phyloP scores from a whole-genome alignment of 768 basidiomycete genomes.

The Boletus fagicola region DNA sequence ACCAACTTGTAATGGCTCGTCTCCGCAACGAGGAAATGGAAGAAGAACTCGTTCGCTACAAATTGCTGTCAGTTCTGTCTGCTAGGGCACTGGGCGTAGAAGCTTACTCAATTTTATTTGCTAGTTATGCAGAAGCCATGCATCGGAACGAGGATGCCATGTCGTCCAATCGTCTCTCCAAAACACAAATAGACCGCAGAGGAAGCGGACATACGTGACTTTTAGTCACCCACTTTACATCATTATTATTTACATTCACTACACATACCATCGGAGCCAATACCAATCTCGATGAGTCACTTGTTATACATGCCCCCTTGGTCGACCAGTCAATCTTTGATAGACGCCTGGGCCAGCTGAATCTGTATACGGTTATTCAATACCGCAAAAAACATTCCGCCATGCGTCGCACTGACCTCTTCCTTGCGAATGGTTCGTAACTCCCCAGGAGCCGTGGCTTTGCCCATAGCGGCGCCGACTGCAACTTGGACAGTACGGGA shows the following conservation, averaged over 20 bases:
- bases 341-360: constrained; percentile 14
- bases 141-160: constrained; percentile 72
- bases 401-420: constrained; percentile 51
- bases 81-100: not conserved
- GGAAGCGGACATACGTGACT: constrained; percentile 21
- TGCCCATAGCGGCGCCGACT: constrained; percentile 57
- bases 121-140: constrained; percentile 71
- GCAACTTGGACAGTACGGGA: constrained; percentile 62
- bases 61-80: constrained; percentile 58
- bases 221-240: not conserved
- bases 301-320: constrained; percentile 1
- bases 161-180: constrained; percentile 61
- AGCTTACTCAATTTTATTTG: not conserved
- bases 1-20: constrained; percentile 86
- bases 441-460: constrained; percentile 68
- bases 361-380: constrained; percentile 14
- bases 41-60: constrained; percentile 90
- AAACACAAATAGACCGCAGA: constrained; percentile 13
- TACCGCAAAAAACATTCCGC: not conserved
- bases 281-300: constrained; percentile 1
- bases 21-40: constrained; percentile 92
- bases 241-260: not conserved
- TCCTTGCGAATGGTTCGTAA: constrained; percentile 67
- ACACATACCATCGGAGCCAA: constrained; percentile 16
- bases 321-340: constrained; percentile 15